These are phyloP conservation scores for Neoascochyta sp. DNA, from an alignment of 2,329 filamentous ascomycete species.

Conservation along the genomic window DNA sequence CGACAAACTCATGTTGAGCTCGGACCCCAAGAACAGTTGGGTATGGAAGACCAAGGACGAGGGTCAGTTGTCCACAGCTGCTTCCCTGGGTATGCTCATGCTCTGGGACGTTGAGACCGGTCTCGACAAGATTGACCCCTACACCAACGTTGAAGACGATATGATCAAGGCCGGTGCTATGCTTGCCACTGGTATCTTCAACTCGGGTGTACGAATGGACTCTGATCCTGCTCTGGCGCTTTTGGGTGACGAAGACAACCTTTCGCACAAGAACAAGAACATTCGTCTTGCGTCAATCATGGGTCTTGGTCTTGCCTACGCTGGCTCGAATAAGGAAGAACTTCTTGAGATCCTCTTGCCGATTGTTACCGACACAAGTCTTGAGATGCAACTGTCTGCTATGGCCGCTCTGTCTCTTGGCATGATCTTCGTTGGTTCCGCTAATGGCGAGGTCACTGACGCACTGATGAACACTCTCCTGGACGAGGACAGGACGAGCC, in stretches of 20 bases:
- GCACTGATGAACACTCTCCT: conserved; percentile 88
- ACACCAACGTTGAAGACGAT: conserved; percentile 78
- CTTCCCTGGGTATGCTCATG: conserved; percentile 85
- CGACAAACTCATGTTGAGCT: conserved; percentile 96
- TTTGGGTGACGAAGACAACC: conserved; percentile 72
- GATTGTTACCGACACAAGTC: conserved; percentile 75
- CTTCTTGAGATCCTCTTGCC: conserved; percentile 82
- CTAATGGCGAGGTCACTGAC: conserved; percentile 84
- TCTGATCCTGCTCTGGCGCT: conserved; percentile 87
- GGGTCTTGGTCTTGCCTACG: conserved; percentile 91
- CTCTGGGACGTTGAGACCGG: conserved; percentile 93
- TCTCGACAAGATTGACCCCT: conserved; percentile 90
- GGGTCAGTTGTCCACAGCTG: conserved; percentile 94
- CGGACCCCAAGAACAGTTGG: conserved; percentile 81
- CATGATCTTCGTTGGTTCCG: conserved; percentile 88
- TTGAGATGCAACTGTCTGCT: conserved; percentile 92
- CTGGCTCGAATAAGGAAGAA: conserved; percentile 87
- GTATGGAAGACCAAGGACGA: conserved; percentile 99
- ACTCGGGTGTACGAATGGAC: conserved; percentile 84
- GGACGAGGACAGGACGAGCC: conserved; percentile 85
- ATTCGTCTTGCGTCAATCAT: conserved; percentile 86
- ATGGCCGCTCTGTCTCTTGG: conserved; percentile 92
- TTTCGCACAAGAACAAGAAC: conserved; percentile 72
- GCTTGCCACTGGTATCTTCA: conserved; percentile 93
- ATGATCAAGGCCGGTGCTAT: conserved; percentile 88